Percentiles rank a stretch among this genome's conserved stretches.
phyloP scores from a whole-genome alignment of 2,329 filamentous ascomycete species.

The Phaeosphaeriaceae sp. region DNA sequence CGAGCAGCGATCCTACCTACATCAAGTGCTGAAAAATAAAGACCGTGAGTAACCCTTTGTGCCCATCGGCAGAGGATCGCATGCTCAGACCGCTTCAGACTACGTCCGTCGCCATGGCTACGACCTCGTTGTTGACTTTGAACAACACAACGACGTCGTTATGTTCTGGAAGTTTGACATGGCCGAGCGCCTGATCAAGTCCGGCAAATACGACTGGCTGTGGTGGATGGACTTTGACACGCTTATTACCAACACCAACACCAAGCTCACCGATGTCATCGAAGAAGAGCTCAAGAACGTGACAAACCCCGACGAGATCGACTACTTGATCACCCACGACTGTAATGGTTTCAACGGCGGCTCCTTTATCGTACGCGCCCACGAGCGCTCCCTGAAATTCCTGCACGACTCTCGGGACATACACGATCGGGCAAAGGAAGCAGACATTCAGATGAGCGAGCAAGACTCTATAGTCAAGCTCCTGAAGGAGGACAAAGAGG shows the following conservation, averaged over 20 bases:
- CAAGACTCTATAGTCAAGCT: conserved; percentile 49
- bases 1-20: conserved; percentile 45
- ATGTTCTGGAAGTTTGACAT: conserved; percentile 51
- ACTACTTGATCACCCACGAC: conserved; percentile 49
- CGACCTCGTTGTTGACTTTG: conserved; percentile 50
- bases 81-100: conserved; percentile 29
- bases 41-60: conserved; percentile 33
- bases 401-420: conserved; percentile 39
- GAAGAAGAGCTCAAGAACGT: conserved; percentile 39
- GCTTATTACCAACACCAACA: conserved; percentile 49
- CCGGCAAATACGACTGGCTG: conserved; percentile 49
- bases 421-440: conserved; percentile 28
- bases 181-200: conserved; percentile 44
- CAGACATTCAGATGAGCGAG: conserved; percentile 40
- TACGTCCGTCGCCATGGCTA: conserved; percentile 51
- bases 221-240: conserved; percentile 55
- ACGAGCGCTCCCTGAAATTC: conserved; percentile 45
- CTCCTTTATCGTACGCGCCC: conserved; percentile 47
- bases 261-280: conserved; percentile 46
- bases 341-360: conserved; percentile 51
- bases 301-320: conserved; percentile 40
- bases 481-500: conserved; percentile 32
- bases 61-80: background rate
- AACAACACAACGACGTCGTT: conserved; percentile 39
- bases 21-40: conserved; percentile 48